Conservation (phyloP, 768 basidiomycete genomes). For the Phaffia tasmanica region DNA sequence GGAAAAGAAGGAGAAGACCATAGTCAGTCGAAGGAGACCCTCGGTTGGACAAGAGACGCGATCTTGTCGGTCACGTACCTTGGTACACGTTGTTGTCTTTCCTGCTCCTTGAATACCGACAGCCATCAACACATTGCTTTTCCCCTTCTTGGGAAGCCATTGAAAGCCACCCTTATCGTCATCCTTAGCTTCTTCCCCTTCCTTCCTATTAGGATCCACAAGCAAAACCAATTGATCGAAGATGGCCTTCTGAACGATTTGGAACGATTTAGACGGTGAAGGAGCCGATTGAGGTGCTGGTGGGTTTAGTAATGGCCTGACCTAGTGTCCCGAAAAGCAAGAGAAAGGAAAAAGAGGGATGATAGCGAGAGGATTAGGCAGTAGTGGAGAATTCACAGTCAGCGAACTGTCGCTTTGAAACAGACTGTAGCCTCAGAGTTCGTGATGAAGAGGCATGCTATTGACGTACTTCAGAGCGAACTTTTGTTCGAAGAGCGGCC, state of each 20-base stretch:
- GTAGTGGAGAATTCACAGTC: background rate
- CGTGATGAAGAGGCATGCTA: background rate
- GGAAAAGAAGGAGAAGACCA: background rate
- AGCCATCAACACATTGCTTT: constrained; percentile 90
- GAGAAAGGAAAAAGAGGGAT: background rate
- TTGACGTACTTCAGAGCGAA: constrained; percentile 66
- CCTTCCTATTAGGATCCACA: constrained; percentile 61
- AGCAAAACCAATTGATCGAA: constrained; percentile 92
- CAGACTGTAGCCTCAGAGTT: too few relatives aligned
- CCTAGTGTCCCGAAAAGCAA: background rate
- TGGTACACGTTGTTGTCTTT: constrained; percentile 98
- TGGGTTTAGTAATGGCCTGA: constrained; percentile 18
- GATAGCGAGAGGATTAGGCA: background rate
- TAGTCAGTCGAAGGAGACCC: background rate
- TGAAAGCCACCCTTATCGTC: background rate
- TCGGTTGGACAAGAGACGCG: background rate
- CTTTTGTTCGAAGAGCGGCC: constrained; percentile 69
- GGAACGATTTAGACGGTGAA: constrained; percentile 17
- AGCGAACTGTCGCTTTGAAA: too few relatives aligned
- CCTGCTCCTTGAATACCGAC: constrained; percentile 97
- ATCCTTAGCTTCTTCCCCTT: constrained; percentile 48
- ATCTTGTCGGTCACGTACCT: constrained; percentile 38
- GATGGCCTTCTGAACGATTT: constrained; percentile 85
- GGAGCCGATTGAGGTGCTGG: constrained; percentile 14
- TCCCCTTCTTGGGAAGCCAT: constrained; percentile 81